Base-by-base conservation (phyloP, 1,284 basidiomycete genomes). In the Singerocomus rubriflavus region DNA sequence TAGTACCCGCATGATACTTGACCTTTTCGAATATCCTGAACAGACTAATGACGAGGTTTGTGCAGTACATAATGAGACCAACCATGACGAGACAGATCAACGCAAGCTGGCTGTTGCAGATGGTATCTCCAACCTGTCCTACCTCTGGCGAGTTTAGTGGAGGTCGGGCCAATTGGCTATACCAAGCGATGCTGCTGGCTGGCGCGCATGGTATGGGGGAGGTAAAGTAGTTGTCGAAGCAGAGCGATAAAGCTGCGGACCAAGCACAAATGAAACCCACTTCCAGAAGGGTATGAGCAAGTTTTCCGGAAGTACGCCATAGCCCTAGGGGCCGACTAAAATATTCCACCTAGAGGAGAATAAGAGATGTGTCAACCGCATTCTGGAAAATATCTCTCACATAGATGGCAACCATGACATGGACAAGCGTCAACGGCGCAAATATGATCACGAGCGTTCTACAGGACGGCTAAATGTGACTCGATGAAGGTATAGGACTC, bases 161-260 rank as follows among this genome's bases (percentile, higher is more conserved):
- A 7, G 77, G 74, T 14, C 80, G 77, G 11, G 77, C 75, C 5
- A 87, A 67, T 52, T 78, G 61, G 63, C 78, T 85, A 68, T 90
- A 91, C 88, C 88, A 91, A 7, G 81, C 74, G 16, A 75, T 84
- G 32, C 71, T 70, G 26, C 77, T 76, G 5, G 68, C 55, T 2
- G 82, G 73, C 0, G 84, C 78, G 61, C 93, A 96, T 32, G 87
- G 83, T 49, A 95, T 80, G 27, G 84, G 73, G 29, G 91, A 91
- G 4, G 92, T 94, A 70, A 94, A 92, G 70, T 88, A 93, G 65
- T 95, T 93, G 75, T 96, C 91, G 67, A 95, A 91, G 51, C 82
- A 84, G 45, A 95, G 82, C 12, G 90, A 87, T 39, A 96, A 78
- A 30, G 89, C 85, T n/a, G 91, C 88, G 52, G 90, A 91, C 92